Evolutionary conservation across 2,329 filamentous ascomycete genomes (phyloP).

Genomic region (Westerdykella aurantiaca): DNA sequence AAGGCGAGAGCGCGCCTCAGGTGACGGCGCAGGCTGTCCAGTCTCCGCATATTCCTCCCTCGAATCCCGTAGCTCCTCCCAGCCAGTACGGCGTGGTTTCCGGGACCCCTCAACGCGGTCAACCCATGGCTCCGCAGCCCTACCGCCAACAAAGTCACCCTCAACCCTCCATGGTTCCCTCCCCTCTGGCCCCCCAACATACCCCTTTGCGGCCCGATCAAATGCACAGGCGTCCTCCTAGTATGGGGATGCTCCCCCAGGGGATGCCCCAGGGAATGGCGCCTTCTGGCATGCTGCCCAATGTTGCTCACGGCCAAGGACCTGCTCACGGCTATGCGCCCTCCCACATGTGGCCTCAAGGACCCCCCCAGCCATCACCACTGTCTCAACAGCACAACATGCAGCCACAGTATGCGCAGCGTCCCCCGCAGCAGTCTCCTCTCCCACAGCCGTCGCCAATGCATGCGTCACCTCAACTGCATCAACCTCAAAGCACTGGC

Average conservation of each 20-base stretch:
- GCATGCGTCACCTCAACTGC: slow-evolving; percentile 46
- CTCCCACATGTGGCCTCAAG: slow-evolving; percentile 46
- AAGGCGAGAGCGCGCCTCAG: slow-evolving; percentile 36
- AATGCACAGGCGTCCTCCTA: slow-evolving; percentile 62
- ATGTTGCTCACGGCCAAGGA: slow-evolving; percentile 37
- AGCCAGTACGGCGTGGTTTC: slow-evolving; percentile 55
- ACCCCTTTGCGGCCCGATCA: slow-evolving; percentile 55
- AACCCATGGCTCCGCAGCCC: slow-evolving; percentile 58
- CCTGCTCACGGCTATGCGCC: slow-evolving; percentile 43
- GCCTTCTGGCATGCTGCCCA: slow-evolving; percentile 33
- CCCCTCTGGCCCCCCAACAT: slow-evolving; percentile 65
- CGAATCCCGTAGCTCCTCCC: slow-evolving; percentile 50
- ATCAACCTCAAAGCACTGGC: slow-evolving; percentile 39
- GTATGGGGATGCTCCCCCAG: slow-evolving; percentile 38
- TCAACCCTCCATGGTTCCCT: slow-evolving; percentile 66
- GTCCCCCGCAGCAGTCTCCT: slow-evolving; percentile 39
- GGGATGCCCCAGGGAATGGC: slow-evolving; percentile 19
- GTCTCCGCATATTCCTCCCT: slow-evolving; percentile 53
- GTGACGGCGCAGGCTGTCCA: slow-evolving; percentile 41
- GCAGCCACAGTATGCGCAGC: slow-evolving; percentile 40
- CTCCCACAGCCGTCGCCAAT: slow-evolving; percentile 46
- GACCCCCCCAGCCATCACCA: slow-evolving; percentile 45
- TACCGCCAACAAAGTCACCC: slow-evolving; percentile 69
- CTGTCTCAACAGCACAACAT: slow-evolving; percentile 44
- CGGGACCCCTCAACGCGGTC: slow-evolving; percentile 52